Percentiles rank a stretch among this genome's conserved stretches.
phyloP scores from a whole-genome alignment of 1,284 basidiomycete genomes.

The Boletellus deceptivus region DNA sequence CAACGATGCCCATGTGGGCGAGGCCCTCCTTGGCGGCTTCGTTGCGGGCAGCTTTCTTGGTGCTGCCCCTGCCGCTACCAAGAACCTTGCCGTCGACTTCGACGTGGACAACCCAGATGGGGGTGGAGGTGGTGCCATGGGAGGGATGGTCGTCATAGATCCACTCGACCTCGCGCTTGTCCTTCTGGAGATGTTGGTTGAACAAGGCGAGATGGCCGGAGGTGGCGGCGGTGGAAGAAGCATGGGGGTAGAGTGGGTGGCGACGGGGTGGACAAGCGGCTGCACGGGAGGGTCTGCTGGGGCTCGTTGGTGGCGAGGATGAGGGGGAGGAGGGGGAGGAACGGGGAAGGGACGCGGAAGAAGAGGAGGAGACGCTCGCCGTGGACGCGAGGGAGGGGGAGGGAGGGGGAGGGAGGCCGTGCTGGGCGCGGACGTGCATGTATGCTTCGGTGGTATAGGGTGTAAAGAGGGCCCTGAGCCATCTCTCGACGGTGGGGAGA shows the following conservation, averaged over 20 bases:
- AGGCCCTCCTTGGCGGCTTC: constrained; percentile 64
- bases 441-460: constrained; percentile 66
- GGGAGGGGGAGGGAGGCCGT: constrained; percentile 44
- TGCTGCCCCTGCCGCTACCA: constrained; percentile 62
- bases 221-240: constrained; percentile 28
- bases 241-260: constrained; percentile 18
- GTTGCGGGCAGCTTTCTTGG: constrained; percentile 74
- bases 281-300: neutral
- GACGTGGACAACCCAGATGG: constrained; percentile 67
- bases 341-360: constrained; percentile 1
- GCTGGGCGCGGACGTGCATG: constrained; percentile 55
- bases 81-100: constrained; percentile 55
- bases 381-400: constrained; percentile 14
- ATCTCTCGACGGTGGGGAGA: constrained; percentile 49
- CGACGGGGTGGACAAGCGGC: constrained; percentile 5
- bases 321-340: neutral
- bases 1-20: constrained; percentile 45
- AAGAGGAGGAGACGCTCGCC: constrained; percentile 16
- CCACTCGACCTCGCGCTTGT: constrained; percentile 62
- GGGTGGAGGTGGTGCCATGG: constrained; percentile 55
- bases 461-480: constrained; percentile 59
- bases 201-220: constrained; percentile 71
- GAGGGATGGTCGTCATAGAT: constrained; percentile 49
- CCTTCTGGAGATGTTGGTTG: constrained; percentile 69
- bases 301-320: neutral